These are phyloP conservation scores for Luvunga scandens DNA, from an alignment of 345 rosid genomes.

Conservation along the genomic window DNA sequence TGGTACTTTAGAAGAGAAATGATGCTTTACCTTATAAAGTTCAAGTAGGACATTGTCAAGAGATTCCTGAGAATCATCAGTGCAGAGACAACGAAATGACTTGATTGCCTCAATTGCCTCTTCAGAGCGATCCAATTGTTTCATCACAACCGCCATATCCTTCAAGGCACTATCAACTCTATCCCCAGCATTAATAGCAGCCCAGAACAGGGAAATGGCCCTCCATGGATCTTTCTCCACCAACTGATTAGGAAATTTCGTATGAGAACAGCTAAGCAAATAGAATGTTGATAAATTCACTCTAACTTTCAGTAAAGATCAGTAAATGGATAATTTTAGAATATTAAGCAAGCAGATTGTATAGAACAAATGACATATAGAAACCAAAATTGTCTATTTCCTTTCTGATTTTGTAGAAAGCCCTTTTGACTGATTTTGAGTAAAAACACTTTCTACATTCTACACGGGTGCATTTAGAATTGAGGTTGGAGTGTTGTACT, in stretches of 20 bases:
- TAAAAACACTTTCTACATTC: too few species aligned
- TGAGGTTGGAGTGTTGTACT: too few species aligned
- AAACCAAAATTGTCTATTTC: not conserved
- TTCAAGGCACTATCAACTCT: slow-evolving; percentile 69
- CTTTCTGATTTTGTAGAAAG: not conserved
- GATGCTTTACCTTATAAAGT: slow-evolving; percentile 50
- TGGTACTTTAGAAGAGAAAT: too few species aligned
- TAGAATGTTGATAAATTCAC: not conserved
- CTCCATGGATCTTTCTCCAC: slow-evolving; percentile 54
- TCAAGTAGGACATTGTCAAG: slow-evolving; percentile 66
- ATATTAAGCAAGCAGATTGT: not conserved
- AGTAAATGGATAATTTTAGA: not conserved
- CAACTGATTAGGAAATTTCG: slow-evolving; percentile 32
- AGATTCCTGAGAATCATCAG: slow-evolving; percentile 60
- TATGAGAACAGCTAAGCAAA: not conserved
- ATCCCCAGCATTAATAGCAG: slow-evolving; percentile 74
- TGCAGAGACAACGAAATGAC: slow-evolving; percentile 66
- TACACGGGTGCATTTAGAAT: too few species aligned
- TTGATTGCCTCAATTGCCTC: slow-evolving; percentile 76
- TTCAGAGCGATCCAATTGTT: slow-evolving; percentile 56
- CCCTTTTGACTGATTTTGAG: not conserved
- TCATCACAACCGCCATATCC: slow-evolving; percentile 78
- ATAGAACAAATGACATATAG: not conserved
- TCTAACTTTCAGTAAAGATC: not conserved
- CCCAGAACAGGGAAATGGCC: slow-evolving; percentile 70